Conservation (phyloP, 306 rosid genomes). For the Styphnolobium japonicum region DNA sequence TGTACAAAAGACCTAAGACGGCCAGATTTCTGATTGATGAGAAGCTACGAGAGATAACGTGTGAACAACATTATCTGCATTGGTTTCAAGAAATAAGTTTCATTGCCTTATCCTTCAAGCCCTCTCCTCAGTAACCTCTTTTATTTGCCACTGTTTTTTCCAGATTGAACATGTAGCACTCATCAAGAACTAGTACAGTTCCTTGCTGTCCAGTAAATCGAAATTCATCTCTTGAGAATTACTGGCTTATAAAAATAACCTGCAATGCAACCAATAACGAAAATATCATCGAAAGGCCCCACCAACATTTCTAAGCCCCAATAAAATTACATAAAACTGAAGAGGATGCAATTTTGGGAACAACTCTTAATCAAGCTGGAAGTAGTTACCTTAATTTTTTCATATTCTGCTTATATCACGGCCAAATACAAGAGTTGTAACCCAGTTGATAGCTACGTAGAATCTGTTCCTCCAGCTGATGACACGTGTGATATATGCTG, state of each 20-base stretch:
- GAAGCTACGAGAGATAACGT: neutral
- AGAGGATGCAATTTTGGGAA: neutral
- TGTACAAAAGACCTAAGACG: conserved; percentile 9
- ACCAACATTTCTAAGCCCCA: neutral
- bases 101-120: conserved; percentile 18
- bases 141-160: neutral
- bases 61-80: neutral
- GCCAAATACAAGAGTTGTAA: conserved; percentile 78
- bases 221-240: neutral
- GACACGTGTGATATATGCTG: conserved; percentile 80
- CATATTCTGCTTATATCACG: conserved; percentile 89
- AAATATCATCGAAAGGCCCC: neutral
- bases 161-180: neutral
- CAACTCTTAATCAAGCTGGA: neutral
- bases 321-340: neutral
- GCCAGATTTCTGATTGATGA: neutral
- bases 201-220: neutral
- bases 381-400: conserved; percentile 23
- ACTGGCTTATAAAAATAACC: neutral
- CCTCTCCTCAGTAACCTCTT: neutral
- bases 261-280: neutral
- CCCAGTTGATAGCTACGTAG: conserved; percentile 87
- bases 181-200: conserved; percentile 1
- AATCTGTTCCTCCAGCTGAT: conserved; percentile 96
- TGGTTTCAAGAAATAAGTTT: conserved; percentile 8